Base-by-base conservation (phyloP, 306 rosid genomes). In the Castanea mollissima region DNA sequence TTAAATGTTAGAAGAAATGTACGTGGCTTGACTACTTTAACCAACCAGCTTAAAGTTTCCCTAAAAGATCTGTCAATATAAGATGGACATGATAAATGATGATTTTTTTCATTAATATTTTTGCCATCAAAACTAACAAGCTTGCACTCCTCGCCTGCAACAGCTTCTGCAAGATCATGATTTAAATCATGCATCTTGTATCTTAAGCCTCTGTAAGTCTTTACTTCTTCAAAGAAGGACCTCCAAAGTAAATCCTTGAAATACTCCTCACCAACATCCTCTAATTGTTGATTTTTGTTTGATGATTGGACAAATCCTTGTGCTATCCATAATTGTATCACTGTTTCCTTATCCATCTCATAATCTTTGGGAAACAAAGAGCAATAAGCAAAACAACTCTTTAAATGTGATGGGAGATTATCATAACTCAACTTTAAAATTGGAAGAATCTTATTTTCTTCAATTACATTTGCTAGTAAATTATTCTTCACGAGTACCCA, bases 401-500 rank as follows among this genome's bases (percentile, higher is more conserved):
- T 87, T 31, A 87, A 72, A 73, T 73, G 27, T 29, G 84, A 76
- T 2, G 90, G 84, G 58, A 87, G 87, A 54, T 81, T 23, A 19
- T 76, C 54, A 55, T 73, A 73, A 55, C 78, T 79, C 1, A 79
- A 31, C 31, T 84, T 76, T 15, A 87, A 86, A 46, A 84, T 76
- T 38, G 69, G 27, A 20, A 79, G 76, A 34, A 84, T 84, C 29
- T 81, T 76, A 71, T 81, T 83, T 67, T 76, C 81, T 18, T 78
- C 82, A 18, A 2, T 35, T 9, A 68, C 62, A 68, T 38, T 76
- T 27, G 80, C 19, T 67, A 87, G 81, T 65, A 81, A 82, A 77
- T 71, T 73, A 16, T 87, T 69, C 11, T 71, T 84, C 58, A 87
- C 79, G 46, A 73, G 74, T n/a, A 5, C 46, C 90, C 90, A 87